Conservation (phyloP, 2,329 filamentous ascomycete species). For the Colletotrichum cereale region DNA sequence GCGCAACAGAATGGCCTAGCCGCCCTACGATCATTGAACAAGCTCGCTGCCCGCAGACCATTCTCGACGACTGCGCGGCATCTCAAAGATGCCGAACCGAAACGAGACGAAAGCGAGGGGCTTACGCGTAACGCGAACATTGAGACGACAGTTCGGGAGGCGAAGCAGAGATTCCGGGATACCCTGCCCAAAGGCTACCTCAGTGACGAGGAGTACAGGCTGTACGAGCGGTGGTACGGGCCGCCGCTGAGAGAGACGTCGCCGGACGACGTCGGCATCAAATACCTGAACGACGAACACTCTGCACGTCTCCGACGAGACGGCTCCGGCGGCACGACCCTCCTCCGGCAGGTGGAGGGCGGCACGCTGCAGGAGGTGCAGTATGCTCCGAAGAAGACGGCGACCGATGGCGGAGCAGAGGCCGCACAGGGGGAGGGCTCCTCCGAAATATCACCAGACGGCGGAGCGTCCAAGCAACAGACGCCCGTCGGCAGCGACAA, state of each 20-base stretch:
- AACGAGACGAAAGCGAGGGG: slow-evolving; percentile 41
- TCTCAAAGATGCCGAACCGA: background rate
- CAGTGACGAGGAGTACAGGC: slow-evolving; percentile 74
- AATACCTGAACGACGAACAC: slow-evolving; percentile 43
- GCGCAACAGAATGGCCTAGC: slow-evolving; percentile 21
- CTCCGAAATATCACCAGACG: slow-evolving; percentile 43
- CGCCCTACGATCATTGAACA: slow-evolving; percentile 8
- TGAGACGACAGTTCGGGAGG: slow-evolving; percentile 76
- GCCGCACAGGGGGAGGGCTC: background rate
- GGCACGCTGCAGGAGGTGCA: slow-evolving; percentile 74
- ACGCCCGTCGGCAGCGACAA: slow-evolving; percentile 53
- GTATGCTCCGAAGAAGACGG: slow-evolving; percentile 48
- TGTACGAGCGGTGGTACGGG: slow-evolving; percentile 88
- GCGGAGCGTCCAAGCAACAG: slow-evolving; percentile 54
- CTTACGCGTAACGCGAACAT: slow-evolving; percentile 52
- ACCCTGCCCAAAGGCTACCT: slow-evolving; percentile 80
- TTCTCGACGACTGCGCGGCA: slow-evolving; percentile 5
- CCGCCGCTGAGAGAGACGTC: slow-evolving; percentile 73
- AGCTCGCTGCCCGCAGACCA: slow-evolving; percentile 15
- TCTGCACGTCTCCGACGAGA: background rate
- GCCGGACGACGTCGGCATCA: slow-evolving; percentile 70
- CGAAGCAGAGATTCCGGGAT: slow-evolving; percentile 82
- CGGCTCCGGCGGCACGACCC: slow-evolving; percentile 44
- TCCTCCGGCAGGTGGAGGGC: slow-evolving; percentile 67
- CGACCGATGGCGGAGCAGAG: background rate